phyloP scores from a whole-genome alignment of 768 basidiomycete species.

The Kwoniella sp. region DNA sequence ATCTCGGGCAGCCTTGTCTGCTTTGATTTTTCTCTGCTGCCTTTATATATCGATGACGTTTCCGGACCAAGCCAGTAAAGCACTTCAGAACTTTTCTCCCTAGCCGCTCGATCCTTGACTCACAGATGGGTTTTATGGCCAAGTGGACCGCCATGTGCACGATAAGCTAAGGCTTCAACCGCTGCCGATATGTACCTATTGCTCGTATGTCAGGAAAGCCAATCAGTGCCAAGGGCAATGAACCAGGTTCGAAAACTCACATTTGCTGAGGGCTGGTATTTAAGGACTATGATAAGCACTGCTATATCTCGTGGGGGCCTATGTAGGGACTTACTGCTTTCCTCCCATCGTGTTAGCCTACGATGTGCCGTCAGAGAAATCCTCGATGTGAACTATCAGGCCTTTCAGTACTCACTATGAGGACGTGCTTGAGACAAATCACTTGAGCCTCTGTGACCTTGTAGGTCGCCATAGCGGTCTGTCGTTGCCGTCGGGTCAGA shows the following conservation, averaged over 20 bases:
- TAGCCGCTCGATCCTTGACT: constrained; percentile 9
- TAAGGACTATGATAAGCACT: too few relatives aligned
- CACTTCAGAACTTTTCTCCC: too few relatives aligned
- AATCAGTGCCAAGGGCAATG: too few relatives aligned
- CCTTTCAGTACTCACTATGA: constrained; percentile 26
- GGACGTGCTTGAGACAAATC: constrained; percentile 26
- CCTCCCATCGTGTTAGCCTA: constrained; percentile 23
- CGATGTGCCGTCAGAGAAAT: background rate
- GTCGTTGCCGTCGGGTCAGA: background rate
- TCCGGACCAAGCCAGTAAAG: background rate
- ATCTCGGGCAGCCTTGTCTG: background rate
- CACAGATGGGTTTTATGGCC: constrained; percentile 22
- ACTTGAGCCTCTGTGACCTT: constrained; percentile 36
- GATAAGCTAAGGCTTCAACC: constrained; percentile 28
- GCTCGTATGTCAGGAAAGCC: background rate
- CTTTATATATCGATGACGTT: constrained; percentile 5
- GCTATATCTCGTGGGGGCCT: too few relatives aligned
- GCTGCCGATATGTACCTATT: constrained; percentile 28
- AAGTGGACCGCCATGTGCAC: constrained; percentile 24
- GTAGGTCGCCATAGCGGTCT: constrained; percentile 28
- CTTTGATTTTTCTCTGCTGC: background rate
- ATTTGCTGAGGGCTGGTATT: constrained; percentile 19
- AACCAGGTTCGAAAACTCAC: constrained; percentile 8
- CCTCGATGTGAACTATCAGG: background rate
- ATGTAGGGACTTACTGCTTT: constrained; percentile 8